Base-by-base conservation (phyloP, 1,139 yeast genomes). In the Eremothecium cymbalariae region DNA sequence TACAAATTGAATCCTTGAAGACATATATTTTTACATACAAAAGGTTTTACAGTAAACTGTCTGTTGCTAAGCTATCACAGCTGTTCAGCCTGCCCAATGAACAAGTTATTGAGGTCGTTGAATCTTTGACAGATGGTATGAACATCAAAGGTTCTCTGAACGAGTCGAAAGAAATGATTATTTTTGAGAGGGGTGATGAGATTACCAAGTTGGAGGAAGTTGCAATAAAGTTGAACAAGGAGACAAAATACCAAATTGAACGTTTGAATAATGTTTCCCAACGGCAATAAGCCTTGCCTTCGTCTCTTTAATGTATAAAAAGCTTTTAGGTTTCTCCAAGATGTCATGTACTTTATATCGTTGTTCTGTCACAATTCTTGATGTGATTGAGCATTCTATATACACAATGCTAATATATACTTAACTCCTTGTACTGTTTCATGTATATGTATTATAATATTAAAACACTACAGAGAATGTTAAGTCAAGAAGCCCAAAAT, bases 1-100 rank as follows among this genome's bases (percentile, higher is more conserved):
- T 90, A 48, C 94, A 88, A 67, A 66, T 78, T 37, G 95, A 85
- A 63, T 95, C 95, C 34, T 71, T 90, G 55, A 75, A 94, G 63
- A 85, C 96, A 17, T 90, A 82, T 59, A 69, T 90, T 48, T 83
- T 85, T 68, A 78, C 85, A 47, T 86, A 80, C 65, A 84, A 83
- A 55, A 61, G 77, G 24, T 78, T 77, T 53, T 88, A 78, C 64
- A 66, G 79, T 42, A 80, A 83, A 46, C 71, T 88, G 41, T 77
- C 94, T n/a, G 60, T 85, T 38, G 60, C 67, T 16, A 75, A 76
- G 50, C 68, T 90, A 48, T 65, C 86, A 20, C 59, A 67, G 33
- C 67, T 76, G 42, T 93, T 88, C 57, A 79, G 77, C 45, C 65
- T 90, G 37, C 60, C 74, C 9, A 67, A 64, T 42, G 66, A 64